Percentiles rank a stretch among this genome's conserved stretches.
Conservation (phyloP, 257 asterid genomes). For the Gardenia jasminoides region DNA sequence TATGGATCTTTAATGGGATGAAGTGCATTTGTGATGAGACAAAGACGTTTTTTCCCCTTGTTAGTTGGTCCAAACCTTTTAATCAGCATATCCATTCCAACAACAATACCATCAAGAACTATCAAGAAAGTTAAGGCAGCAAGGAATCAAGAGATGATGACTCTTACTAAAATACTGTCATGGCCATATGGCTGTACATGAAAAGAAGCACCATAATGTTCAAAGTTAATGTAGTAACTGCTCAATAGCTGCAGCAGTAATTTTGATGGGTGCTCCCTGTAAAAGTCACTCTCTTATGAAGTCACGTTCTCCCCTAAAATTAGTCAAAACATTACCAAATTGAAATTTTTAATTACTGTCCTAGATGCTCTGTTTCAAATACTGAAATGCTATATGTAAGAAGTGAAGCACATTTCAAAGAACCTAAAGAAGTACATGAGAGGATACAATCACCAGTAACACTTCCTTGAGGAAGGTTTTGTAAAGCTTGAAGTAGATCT, state of each 20-base stretch:
- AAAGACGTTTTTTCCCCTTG: conserved; percentile 92
- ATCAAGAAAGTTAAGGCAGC: conserved; percentile 53
- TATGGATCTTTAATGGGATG: conserved; percentile 73
- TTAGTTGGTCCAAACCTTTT: conserved; percentile 69
- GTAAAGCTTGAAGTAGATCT: conserved; percentile 64
- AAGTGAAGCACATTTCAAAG: conserved; percentile 15
- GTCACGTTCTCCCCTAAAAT: neutral
- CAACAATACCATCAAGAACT: conserved; percentile 98
- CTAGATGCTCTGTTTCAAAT: neutral
- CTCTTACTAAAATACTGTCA: neutral
- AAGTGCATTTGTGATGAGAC: conserved; percentile 76
- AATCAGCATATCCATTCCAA: conserved; percentile 90
- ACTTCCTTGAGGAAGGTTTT: conserved; percentile 78
- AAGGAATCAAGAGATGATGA: neutral
- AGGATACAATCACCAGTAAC: conserved; percentile 92
- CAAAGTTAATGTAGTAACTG: neutral
- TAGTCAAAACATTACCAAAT: conserved; percentile 6
- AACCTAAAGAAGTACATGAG: conserved; percentile 4
- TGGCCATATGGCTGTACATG: neutral
- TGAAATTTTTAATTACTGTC: neutral
- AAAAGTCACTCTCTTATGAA: neutral
- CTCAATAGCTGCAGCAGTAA: neutral
- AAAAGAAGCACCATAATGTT: neutral
- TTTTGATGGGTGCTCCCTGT: neutral
- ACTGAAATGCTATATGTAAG: neutral